These are phyloP conservation scores for Arthrobotrys sinensis DNA, from an alignment of 2,329 filamentous ascomycete species.

Conservation along the genomic window DNA sequence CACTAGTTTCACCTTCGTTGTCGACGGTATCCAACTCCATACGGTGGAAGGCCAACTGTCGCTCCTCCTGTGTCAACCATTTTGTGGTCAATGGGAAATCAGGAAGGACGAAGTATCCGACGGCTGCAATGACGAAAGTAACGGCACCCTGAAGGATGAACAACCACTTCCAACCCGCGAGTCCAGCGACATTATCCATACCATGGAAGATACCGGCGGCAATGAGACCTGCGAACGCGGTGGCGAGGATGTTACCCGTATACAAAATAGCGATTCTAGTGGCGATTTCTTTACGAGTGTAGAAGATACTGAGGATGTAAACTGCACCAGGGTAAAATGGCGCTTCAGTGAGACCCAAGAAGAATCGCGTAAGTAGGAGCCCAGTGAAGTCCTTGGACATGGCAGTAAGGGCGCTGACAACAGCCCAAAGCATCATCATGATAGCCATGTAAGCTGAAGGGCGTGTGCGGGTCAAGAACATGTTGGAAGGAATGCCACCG, in stretches of 20 bases:
- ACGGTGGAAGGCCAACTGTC: conserved; percentile 70
- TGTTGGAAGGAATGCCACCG: conserved; percentile 66
- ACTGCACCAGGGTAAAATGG: conserved; percentile 76
- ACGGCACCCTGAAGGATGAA: conserved; percentile 72
- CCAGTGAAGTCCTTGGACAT: conserved; percentile 68
- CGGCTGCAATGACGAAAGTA: conserved; percentile 63
- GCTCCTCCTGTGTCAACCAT: conserved; percentile 70
- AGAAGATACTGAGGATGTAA: conserved; percentile 78
- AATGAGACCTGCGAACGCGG: conserved; percentile 75
- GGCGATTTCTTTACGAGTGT: conserved; percentile 75
- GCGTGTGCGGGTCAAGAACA: conserved; percentile 66
- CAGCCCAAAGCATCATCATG: conserved; percentile 68
- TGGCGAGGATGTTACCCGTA: conserved; percentile 75
- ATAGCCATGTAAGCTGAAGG: conserved; percentile 65
- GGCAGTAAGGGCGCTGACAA: conserved; percentile 69
- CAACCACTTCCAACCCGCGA: conserved; percentile 75
- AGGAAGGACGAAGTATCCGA: conserved; percentile 66
- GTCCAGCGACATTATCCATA: conserved; percentile 73
- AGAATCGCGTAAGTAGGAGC: conserved; percentile 69
- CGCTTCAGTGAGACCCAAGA: conserved; percentile 68
- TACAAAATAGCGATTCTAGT: conserved; percentile 74
- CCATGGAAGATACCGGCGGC: conserved; percentile 74
- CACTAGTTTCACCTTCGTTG: conserved; percentile 68
- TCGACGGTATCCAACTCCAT: conserved; percentile 72
- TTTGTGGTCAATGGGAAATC: conserved; percentile 68